Conservation (phyloP, 1,284 basidiomycete genomes). For the Volvariella volvacea region DNA sequence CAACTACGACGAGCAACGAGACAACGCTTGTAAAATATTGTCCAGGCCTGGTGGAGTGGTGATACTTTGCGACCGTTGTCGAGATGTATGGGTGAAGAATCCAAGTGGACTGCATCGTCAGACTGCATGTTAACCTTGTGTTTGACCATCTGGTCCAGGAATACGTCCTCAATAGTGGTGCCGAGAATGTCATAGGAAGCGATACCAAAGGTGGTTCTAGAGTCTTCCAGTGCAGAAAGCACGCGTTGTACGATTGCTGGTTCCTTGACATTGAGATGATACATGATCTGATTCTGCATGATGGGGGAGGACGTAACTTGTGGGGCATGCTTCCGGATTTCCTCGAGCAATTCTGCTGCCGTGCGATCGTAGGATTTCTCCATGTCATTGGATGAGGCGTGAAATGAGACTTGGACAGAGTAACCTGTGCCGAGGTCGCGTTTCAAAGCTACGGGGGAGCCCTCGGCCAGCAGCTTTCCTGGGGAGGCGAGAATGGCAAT, state of each 20-base stretch:
- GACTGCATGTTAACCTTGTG: slow-evolving; percentile 36
- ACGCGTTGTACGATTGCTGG: slow-evolving; percentile 44
- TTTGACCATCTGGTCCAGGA: slow-evolving; percentile 62
- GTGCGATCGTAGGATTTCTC: slow-evolving; percentile 19
- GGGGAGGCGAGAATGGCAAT: slow-evolving; percentile 68
- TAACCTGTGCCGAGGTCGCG: slow-evolving; percentile 69
- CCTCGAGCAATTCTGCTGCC: slow-evolving; percentile 31
- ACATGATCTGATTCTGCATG: slow-evolving; percentile 35
- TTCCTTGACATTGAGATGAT: slow-evolving; percentile 56
- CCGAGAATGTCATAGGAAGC: slow-evolving; percentile 60
- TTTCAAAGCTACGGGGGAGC: slow-evolving; percentile 70
- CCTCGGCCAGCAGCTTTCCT: slow-evolving; percentile 61
- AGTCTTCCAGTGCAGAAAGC: slow-evolving; percentile 46
- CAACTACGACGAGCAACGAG: slow-evolving; percentile 62
- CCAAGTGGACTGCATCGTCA: too few relatives aligned
- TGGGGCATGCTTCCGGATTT: slow-evolving; percentile 41
- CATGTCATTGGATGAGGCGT: slow-evolving; percentile 16
- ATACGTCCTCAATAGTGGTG: slow-evolving; percentile 76
- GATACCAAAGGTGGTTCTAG: slow-evolving; percentile 31
- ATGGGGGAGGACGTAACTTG: slow-evolving; percentile 32
- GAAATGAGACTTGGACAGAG: slow-evolving; percentile 49
- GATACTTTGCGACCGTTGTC: slow-evolving; percentile 45
- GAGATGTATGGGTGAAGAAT: too few relatives aligned
- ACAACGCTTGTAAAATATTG: slow-evolving; percentile 69
- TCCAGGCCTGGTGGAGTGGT: slow-evolving; percentile 52